Percentiles rank a stretch among this genome's conserved stretches.
phyloP scores from a whole-genome alignment of 805 yeast species.

The Jamesozyma hellenica region DNA sequence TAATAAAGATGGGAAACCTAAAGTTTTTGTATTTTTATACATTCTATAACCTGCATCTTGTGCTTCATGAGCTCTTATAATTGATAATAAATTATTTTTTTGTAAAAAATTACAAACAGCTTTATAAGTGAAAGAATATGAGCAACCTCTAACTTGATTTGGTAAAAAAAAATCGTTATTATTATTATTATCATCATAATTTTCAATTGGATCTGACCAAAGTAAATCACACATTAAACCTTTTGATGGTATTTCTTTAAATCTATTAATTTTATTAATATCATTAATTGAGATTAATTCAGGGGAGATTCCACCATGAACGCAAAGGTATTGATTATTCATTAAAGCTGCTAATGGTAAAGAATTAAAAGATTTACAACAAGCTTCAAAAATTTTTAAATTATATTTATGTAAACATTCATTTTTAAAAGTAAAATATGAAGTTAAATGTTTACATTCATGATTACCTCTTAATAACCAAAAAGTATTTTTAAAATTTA shows the following conservation, averaged over 20 bases:
- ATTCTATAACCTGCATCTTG: slow-evolving; percentile 96
- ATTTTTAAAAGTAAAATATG: slow-evolving; percentile 82
- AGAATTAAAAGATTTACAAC: slow-evolving; percentile 70
- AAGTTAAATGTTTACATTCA: slow-evolving; percentile 87
- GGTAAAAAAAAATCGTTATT: slow-evolving; percentile 21
- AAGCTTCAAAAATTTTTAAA: slow-evolving; percentile 52
- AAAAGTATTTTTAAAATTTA: slow-evolving; percentile 62
- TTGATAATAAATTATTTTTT: slow-evolving; percentile 66
- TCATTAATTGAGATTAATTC: slow-evolving; percentile 65
- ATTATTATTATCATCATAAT: slow-evolving; percentile 47
- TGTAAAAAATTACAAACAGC: slow-evolving; percentile 76
- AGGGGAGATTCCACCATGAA: slow-evolving; percentile 93
- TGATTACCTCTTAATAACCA: slow-evolving; percentile 90
- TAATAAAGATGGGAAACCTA: slow-evolving; percentile 82
- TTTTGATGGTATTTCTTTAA: slow-evolving; percentile 84
- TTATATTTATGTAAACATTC: slow-evolving; percentile 86
- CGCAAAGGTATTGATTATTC: slow-evolving; percentile 91
- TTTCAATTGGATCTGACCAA: slow-evolving; percentile 95
- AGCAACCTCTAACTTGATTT: slow-evolving; percentile 81
- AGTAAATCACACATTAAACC: slow-evolving; percentile 91
- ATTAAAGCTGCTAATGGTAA: slow-evolving; percentile 87
- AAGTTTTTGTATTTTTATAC: slow-evolving; percentile 72
- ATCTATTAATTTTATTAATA: slow-evolving; percentile 59
- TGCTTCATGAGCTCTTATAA: slow-evolving; percentile 94
- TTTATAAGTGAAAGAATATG: slow-evolving; percentile 75